Evolutionary conservation across 129 eudicot species (phyloP).

Genomic region (Lactuca saligna): DNA sequence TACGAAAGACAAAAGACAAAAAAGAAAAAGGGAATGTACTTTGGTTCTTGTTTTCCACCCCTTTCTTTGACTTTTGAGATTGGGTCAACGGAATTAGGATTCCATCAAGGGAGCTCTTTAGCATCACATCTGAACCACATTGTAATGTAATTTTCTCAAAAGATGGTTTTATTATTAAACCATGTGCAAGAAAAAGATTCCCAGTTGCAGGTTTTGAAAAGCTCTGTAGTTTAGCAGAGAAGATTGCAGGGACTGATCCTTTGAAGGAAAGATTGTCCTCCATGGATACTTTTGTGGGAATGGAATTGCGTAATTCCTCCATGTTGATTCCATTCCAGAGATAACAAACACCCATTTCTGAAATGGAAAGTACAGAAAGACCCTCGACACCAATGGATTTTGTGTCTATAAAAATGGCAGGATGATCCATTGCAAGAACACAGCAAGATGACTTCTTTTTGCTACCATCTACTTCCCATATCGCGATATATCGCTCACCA

Average conservation of each 20-base stretch:
- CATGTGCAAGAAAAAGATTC: slow-evolving; percentile 72
- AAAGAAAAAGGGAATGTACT: slow-evolving; percentile 42
- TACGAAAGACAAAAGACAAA: background rate
- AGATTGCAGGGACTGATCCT: slow-evolving; percentile 57
- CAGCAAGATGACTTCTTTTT: slow-evolving; percentile 67
- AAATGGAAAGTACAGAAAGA: slow-evolving; percentile 65
- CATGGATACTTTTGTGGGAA: slow-evolving; percentile 58
- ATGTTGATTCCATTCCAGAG: slow-evolving; percentile 68
- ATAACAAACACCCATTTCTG: slow-evolving; percentile 87
- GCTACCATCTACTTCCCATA: slow-evolving; percentile 79
- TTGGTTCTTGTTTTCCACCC: slow-evolving; percentile 39
- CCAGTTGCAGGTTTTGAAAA: slow-evolving; percentile 40
- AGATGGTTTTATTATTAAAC: slow-evolving; percentile 70
- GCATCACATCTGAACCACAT: slow-evolving; percentile 58
- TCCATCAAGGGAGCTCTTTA: slow-evolving; percentile 65
- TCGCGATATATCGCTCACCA: slow-evolving; percentile 80
- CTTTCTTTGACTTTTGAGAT: slow-evolving; percentile 61
- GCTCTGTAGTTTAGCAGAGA: slow-evolving; percentile 71
- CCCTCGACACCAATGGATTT: slow-evolving; percentile 43
- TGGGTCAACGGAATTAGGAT: slow-evolving; percentile 64
- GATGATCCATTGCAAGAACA: slow-evolving; percentile 91
- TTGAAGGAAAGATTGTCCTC: slow-evolving; percentile 42
- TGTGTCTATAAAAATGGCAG: slow-evolving; percentile 76
- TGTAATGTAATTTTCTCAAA: slow-evolving; percentile 73
- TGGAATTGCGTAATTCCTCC: slow-evolving; percentile 57